These are phyloP conservation scores for Huiozyma sinensis DNA, from an alignment of 805 yeast genomes.

Conservation along the genomic window DNA sequence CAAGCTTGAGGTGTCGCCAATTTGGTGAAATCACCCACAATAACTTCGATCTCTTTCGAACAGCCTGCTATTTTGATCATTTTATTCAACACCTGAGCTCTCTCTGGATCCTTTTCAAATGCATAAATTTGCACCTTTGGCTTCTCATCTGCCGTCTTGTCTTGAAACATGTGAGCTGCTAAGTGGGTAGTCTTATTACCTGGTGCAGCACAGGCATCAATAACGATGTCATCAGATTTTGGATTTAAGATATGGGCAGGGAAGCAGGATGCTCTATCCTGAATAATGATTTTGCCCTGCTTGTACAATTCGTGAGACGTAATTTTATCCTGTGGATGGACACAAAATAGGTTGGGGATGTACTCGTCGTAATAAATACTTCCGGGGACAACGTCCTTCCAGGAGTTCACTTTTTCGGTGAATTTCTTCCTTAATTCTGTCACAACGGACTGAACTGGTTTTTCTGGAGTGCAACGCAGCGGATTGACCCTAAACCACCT, in stretches of 20 bases:
- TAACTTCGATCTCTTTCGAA: slow-evolving; percentile 31
- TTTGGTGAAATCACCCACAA: slow-evolving; percentile 40
- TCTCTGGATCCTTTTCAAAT: slow-evolving; percentile 70
- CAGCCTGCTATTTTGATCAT: slow-evolving; percentile 80
- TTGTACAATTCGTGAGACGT: slow-evolving; percentile 60
- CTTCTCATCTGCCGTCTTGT: slow-evolving; percentile 13
- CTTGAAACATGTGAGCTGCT: slow-evolving; percentile 29
- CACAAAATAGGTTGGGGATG: slow-evolving; percentile 71
- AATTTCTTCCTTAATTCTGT: slow-evolving; percentile 21
- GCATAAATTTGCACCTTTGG: slow-evolving; percentile 44
- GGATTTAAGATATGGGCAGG: slow-evolving; percentile 81
- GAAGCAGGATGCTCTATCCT: slow-evolving; percentile 93
- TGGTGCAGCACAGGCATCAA: slow-evolving; percentile 97
- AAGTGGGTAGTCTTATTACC: slow-evolving; percentile 95
- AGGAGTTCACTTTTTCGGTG: slow-evolving; percentile 38
- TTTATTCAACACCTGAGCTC: slow-evolving; percentile 58
- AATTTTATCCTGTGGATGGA: slow-evolving; percentile 64
- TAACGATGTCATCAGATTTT: slow-evolving; percentile 46
- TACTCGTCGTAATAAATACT: slow-evolving; percentile 60
- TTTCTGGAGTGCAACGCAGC: slow-evolving; percentile 33
- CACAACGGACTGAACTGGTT: slow-evolving; percentile 18
- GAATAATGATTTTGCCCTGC: slow-evolving; percentile 74
- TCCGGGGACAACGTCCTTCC: slow-evolving; percentile 39
- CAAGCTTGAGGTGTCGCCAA: slow-evolving; percentile 40
- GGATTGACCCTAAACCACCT: slow-evolving; percentile 75